Base-by-base conservation (phyloP, 805 yeast genomes). In the Komagataella pseudopastoris region DNA sequence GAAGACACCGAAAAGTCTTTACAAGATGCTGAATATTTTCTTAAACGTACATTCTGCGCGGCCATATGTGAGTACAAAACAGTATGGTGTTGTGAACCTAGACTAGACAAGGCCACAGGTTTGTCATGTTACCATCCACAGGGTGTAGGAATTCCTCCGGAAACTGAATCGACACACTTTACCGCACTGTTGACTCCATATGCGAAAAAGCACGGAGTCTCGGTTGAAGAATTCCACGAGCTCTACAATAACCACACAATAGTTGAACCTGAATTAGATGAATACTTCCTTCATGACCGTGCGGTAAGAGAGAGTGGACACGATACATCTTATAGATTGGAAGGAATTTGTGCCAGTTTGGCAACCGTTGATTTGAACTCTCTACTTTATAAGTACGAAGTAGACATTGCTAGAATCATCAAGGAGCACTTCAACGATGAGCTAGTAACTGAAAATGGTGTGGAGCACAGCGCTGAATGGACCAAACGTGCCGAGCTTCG, bases 221-320 rank as follows among this genome's bases (percentile, higher is more conserved):
- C 79, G 0, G 63, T 83, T 49, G 83, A 78, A 47, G 83, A 81
- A 48, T 88, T 88, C 62, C 78, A 83, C 55, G 66, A 74, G 47
- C 71, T 74, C 60, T 93, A 91, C 69, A 88, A 90, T 60, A 64
- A 70, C 45, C 83, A 84, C 3, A 65, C 70, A 50, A 72, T 91
- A 17, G 54, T 68, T 3, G 96, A 88, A 60, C 95, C 96, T 1
- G 80, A 72, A n/a, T 71, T 91, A 54, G 98, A 93, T 60, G 89
- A 80, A 55, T 91, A 87, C 63, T 87, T 91, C 63, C 65, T 86
- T 49, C 96, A 91, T 62, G 99, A 91, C 64, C 74, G 97, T 53
- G 97, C 95, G 1, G 95, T 91, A 8, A 78, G 99, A 62, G 99
- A 91, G 67, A 83, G 93, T 36, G 99, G 99, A 1, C 98, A 93